Evolutionary conservation across 2,329 filamentous ascomycete species (phyloP), one percentile per base, ranked within the genome.

Genomic region (Aaosphaeria arxii): DNA sequence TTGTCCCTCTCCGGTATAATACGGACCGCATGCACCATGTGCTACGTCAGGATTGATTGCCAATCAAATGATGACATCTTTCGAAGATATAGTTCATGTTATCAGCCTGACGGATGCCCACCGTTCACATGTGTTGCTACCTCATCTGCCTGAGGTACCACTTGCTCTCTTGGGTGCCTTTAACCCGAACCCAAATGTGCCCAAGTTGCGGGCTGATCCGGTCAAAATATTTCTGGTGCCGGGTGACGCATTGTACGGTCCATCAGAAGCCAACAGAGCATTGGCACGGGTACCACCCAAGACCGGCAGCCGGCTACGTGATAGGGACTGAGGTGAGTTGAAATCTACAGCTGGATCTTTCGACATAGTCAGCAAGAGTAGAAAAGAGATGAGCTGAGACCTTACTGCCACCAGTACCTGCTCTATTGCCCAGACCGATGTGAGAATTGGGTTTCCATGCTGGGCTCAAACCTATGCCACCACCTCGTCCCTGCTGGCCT

Each of bases 401-500:
- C 17, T 5, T 6, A 58, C 64, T 46, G 54, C 68, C 65, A 44
- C 52, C 49, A 31, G 55, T 54, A 9, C 55, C 52, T 2, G 38
- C 40, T 41, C 55, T 56, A 29, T 45, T 39, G 28, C 51, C 51
- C 11, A 59, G 42, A 0, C 54, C 49, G 6, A 46, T 48, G 43
- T 63, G 62, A 32, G 58, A 29, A 9, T 65, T 56, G 39, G 56
- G 42, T 36, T 60, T 54, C 45, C 56, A 62, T 1, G 47, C 47
- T 33, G 56, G 52, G 7, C 55, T 55, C 11, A 62, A 33, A 4
- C 53, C 53, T 28, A 61, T 44, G 24, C 53, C 53, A 9, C 55
- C 55, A 6, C 52, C 52, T 43, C 52, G 55, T 43, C 61, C 61
- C 44, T 61, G 61, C 35, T 57, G 55, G 13, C 54, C 59, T 47